phyloP scores from a whole-genome alignment of 2,329 filamentous ascomycete species.

The Fusarium coicis region DNA sequence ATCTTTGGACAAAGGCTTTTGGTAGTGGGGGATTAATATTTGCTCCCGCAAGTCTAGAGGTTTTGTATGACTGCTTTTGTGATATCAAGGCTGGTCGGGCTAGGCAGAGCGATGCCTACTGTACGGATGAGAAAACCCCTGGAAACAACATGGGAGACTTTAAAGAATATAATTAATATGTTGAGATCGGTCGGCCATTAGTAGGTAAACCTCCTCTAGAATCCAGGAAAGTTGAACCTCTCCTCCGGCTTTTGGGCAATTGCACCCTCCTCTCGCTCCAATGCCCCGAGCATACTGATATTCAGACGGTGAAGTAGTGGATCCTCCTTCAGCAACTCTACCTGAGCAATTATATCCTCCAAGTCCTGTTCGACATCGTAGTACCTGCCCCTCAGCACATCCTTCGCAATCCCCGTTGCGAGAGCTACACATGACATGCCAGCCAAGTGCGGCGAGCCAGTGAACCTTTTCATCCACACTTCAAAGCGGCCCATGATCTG shows the following conservation, averaged over 20 bases:
- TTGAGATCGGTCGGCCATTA: no score
- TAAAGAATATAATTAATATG: no score
- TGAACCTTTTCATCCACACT: neutral
- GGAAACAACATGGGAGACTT: no score
- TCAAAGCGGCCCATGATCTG: rapidly evolving
- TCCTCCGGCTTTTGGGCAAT: rapidly evolving
- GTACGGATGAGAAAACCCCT: no score
- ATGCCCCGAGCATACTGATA: neutral
- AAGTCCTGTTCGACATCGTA: neutral
- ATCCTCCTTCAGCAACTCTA: neutral
- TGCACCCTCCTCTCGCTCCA: neutral
- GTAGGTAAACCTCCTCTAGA: neutral
- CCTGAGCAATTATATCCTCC: neutral
- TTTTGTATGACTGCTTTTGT: no score
- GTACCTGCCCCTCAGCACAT: neutral
- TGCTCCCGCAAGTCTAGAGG: no score
- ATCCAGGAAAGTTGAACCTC: neutral
- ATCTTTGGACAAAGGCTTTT: no score
- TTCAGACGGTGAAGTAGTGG: neutral
- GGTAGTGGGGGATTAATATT: no score
- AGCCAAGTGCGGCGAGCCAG: neutral
- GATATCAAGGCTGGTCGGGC: no score
- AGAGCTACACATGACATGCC: neutral
- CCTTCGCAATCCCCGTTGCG: neutral
- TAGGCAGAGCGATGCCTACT: no score